Evolutionary conservation across 2,329 filamentous ascomycete species (phyloP), one percentile per base, ranked within the genome.

Genomic region (Fusarium sacchari): DNA sequence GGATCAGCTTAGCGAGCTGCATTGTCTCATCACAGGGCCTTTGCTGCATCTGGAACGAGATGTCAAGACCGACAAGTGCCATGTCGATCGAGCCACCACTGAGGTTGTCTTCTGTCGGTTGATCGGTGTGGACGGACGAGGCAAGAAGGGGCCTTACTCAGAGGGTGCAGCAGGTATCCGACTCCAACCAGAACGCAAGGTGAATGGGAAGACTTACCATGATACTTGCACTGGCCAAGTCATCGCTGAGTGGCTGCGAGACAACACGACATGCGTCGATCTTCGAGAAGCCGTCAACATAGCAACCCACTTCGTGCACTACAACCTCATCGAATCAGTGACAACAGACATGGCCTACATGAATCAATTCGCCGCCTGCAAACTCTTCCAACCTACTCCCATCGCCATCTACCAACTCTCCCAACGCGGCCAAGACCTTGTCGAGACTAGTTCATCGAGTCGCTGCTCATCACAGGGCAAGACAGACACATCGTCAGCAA

Each of bases 91-190:
- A 64, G 93, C 93, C 60, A 98, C 95, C 0, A 91, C 97, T 69
- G 94, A 98, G 81, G 95, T 99, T 65, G 93, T 99, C 72, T 99
- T 98, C 85, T 90, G 95, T 74, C 89, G 96, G 61, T 96, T 98
- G 77, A 91, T 94, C 57, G 96, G 96, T 20, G 85, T 91, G 57
- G 91, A 94, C 73, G 93, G 93, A 6, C 92, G 94, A 13, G 97
- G 97, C 79, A 84, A 96, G 78, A 97, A 97, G 83, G 86, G 87
- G 30, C 94, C 89, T 76, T 88, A 90, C 12, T 52, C 71, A 1
- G 74, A 72, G 34, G 67, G 68, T 15, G 58, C 67, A 28, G 30
- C 34, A 3, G 72, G 74, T 7, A 90, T 98, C 44, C 96, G 94
- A 85, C 94, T 98, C 88, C 93, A 94, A 18, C 91, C 90, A 75